Base-by-base conservation (phyloP, 805 yeast genomes). In the Saccharomycopsis fermentans region DNA sequence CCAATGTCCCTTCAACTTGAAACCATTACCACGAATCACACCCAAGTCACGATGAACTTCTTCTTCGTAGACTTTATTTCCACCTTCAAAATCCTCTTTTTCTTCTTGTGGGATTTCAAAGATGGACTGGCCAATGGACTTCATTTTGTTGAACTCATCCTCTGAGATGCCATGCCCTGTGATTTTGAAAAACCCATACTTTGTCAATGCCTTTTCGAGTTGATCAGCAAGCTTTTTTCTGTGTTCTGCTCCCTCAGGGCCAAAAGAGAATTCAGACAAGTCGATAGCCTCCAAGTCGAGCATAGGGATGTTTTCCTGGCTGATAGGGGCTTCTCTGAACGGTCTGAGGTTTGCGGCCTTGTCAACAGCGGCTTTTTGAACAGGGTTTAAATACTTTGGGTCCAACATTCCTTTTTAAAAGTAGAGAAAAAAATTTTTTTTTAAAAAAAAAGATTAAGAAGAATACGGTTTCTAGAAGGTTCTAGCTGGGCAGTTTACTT, bases 1-100 rank as follows among this genome's bases (percentile, higher is more conserved):
- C 82, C 81, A 78, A 62, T 77, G 77, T 24, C 78, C 77, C 48
- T 69, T 69, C 2, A 81, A 81, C 62, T 78, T 78, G 66, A 68
- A 78, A 0, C 81, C 81, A 39, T 68, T 67, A 6, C 79, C 81
- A 21, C 80, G 67, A 61, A 77, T 78, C 6, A 77, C 78, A 0
- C 82, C 81, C 12, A 72, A 62, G 1, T 69, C 66, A 29, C 64
- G 57, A 6, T 64, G 62, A 1, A 59, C 48, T 53, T 68, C 70
- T 55, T 69, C 72, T 17, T 39, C 34, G 54, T 68, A 72, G 2
- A 66, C 55, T 48, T 65, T 70, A 66, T 63, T 66, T 24, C 70
- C 75, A 29, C 81, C 80, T 2, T 80, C 78, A 12, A 73, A 59
- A 58, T 68, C 73, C 39, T 73, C 58, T 29, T 64, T 62, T 37